phyloP scores from a whole-genome alignment of 2,329 filamentous ascomycete species.

The Aureobasidium mangrovei region DNA sequence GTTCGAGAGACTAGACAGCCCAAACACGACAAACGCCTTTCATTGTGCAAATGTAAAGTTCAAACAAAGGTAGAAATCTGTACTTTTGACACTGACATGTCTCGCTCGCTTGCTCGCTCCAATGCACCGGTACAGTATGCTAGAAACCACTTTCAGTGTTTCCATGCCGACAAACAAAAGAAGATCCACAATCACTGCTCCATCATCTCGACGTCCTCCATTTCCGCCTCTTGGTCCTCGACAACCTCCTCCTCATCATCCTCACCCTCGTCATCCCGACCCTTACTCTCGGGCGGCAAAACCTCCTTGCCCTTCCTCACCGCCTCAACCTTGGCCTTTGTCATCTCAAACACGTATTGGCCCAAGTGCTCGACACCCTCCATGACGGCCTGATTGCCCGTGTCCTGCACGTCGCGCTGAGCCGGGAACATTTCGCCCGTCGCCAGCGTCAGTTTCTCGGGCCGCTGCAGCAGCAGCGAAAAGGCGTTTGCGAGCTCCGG shows the following conservation, averaged over 20 bases:
- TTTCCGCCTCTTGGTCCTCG: constrained; percentile 20
- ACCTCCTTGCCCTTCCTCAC: constrained; percentile 38
- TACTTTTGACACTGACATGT: too few species aligned
- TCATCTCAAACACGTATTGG: constrained; percentile 96
- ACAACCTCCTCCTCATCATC: constrained; percentile 23
- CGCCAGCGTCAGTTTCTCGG: constrained; percentile 67
- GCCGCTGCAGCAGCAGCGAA: constrained; percentile 57
- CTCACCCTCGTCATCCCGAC: constrained; percentile 22
- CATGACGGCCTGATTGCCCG: constrained; percentile 61
- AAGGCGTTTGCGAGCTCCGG: constrained; percentile 85
- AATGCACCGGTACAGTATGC: too few species aligned
- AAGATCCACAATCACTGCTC: too few species aligned
- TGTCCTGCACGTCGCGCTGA: constrained; percentile 38
- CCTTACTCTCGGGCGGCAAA: constrained; percentile 26
- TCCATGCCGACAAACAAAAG: too few species aligned
- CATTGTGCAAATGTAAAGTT: too few species aligned
- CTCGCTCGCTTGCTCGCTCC: too few species aligned
- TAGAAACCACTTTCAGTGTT: too few species aligned
- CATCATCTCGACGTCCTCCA: too few species aligned
- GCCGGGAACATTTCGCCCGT: constrained; percentile 82
- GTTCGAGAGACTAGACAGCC: too few species aligned
- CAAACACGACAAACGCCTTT: too few species aligned
- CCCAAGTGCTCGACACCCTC: constrained; percentile 88
- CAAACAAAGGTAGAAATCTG: too few species aligned
- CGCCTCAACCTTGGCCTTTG: constrained; percentile 57